phyloP scores from a whole-genome alignment of 371 early-diverging fungal genomes.

The Mucor lusitanicus region DNA sequence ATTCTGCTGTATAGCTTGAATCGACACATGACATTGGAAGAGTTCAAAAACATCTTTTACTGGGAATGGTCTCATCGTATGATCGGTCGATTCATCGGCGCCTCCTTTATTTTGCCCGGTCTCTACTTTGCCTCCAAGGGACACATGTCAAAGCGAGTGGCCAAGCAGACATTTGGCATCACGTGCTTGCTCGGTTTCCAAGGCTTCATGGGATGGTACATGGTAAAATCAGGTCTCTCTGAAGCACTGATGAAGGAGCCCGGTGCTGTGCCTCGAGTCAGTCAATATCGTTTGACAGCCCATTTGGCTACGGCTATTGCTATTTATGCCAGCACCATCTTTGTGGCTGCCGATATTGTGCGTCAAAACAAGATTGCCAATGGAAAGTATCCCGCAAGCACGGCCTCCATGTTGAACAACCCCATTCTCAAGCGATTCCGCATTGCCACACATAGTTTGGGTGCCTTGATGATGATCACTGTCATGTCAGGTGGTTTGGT shows the following conservation, averaged over 20 bases:
- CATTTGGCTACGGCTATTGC: conserved; percentile 91
- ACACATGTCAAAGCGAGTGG: conserved; percentile 69
- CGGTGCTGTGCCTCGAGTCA: conserved; percentile 89
- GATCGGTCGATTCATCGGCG: conserved; percentile 92
- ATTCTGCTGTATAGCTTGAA: conserved; percentile 74
- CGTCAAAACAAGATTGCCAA: conserved; percentile 63
- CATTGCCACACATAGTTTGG: conserved; percentile 59
- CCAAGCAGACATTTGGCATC: conserved; percentile 73
- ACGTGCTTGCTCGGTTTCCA: conserved; percentile 84
- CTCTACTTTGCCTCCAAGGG: conserved; percentile 83
- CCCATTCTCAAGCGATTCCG: conserved; percentile 64
- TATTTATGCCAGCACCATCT: conserved; percentile 78
- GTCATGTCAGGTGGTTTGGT: conserved; percentile 95
- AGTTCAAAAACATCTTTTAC: conserved; percentile 96
- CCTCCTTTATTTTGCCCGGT: conserved; percentile 84
- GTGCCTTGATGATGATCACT: conserved; percentile 80
- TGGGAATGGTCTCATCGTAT: conserved; percentile 98
- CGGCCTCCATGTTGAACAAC: conserved; percentile 50
- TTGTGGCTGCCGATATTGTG: conserved; percentile 78
- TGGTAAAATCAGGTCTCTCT: conserved; percentile 93
- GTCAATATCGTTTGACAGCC: conserved; percentile 92
- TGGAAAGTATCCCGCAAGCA: conserved; percentile 47
- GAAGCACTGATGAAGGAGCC: conserved; percentile 78
- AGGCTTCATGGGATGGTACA: conserved; percentile 97
- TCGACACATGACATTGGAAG: conserved; percentile 83